Evolutionary conservation across 2,329 filamentous ascomycete genomes (phyloP).

Genomic region (Lasiodiplodia gonubiensis): DNA sequence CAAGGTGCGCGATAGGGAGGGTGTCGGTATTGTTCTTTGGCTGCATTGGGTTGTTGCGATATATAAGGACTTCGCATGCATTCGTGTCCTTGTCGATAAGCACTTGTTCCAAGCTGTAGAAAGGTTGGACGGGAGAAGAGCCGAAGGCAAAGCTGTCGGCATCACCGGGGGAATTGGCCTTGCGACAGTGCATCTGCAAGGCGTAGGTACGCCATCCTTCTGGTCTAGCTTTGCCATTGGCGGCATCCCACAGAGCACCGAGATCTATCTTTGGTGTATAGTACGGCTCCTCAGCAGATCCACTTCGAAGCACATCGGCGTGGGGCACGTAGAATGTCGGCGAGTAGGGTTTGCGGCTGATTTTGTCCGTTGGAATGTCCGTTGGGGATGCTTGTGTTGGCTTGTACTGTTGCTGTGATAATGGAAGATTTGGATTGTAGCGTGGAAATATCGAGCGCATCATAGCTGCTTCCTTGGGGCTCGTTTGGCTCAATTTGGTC

Average conservation of each 20-base stretch:
- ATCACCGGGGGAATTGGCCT: constrained; percentile 29
- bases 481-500: constrained; percentile 15
- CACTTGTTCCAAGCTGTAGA: constrained; percentile 63
- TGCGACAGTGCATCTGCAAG: constrained; percentile 49
- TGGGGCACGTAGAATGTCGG: constrained; percentile 54
- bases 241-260: constrained; percentile 69
- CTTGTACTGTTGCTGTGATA: constrained; percentile 72
- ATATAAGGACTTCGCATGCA: constrained; percentile 41
- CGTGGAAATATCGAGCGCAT: constrained; percentile 77
- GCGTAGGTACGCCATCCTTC: constrained; percentile 44
- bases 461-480: constrained; percentile 33
- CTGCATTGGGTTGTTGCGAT: constrained; percentile 47
- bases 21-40: constrained; percentile 36
- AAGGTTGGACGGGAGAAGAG: constrained; percentile 70
- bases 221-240: constrained; percentile 67
- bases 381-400: constrained; percentile 70
- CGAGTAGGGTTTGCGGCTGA: constrained; percentile 69
- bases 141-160: constrained; percentile 63
- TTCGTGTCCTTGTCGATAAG: constrained; percentile 38
- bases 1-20: constrained; percentile 48
- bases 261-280: constrained; percentile 64
- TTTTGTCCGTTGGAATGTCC: constrained; percentile 66
- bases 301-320: constrained; percentile 41
- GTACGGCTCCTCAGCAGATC: constrained; percentile 40
- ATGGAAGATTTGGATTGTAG: constrained; percentile 71